phyloP scores from a whole-genome alignment of 192 early-diverging fungal genomes.

The Helicostylum pulchrum region DNA sequence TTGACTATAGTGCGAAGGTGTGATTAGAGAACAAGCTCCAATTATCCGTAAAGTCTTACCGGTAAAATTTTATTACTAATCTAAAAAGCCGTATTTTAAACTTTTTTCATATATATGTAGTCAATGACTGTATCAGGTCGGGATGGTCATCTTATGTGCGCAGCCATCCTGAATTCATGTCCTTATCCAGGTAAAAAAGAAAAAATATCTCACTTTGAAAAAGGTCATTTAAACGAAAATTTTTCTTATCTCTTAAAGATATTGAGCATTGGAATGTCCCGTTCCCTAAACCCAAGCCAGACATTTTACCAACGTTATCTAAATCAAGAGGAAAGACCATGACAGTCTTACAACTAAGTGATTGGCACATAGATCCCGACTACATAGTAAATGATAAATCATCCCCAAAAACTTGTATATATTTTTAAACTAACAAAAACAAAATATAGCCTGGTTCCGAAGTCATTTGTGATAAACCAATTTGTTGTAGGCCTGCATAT shows the following conservation, averaged over 20 bases:
- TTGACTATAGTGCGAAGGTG: slow-evolving; percentile 40
- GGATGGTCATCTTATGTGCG: slow-evolving; percentile 46
- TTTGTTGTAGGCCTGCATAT: slow-evolving; percentile 50
- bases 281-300: slow-evolving; percentile 45
- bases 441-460: slow-evolving; percentile 41
- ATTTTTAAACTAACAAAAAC: neutral
- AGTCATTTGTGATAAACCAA: slow-evolving; percentile 44
- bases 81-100: neutral
- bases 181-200: slow-evolving; percentile 34
- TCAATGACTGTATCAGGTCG: slow-evolving; percentile 30
- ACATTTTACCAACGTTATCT: slow-evolving; percentile 18
- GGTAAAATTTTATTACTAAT: slow-evolving; percentile 20
- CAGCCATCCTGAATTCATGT: slow-evolving; percentile 38
- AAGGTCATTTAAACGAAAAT: too few species aligned
- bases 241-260: neutral
- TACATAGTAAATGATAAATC: slow-evolving; percentile 23
- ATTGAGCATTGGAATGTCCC: slow-evolving; percentile 27
- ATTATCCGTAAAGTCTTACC: slow-evolving; percentile 37
- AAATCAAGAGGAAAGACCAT: slow-evolving; percentile 33
- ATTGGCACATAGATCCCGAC: slow-evolving; percentile 50
- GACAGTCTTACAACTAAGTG: slow-evolving; percentile 46
- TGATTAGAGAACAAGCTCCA: slow-evolving; percentile 45
- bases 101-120: slow-evolving; percentile 1
- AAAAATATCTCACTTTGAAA: too few species aligned
- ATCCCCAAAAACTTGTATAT: neutral